Conservation (phyloP, 345 rosid genomes). For the Boechera divaricarpa region DNA sequence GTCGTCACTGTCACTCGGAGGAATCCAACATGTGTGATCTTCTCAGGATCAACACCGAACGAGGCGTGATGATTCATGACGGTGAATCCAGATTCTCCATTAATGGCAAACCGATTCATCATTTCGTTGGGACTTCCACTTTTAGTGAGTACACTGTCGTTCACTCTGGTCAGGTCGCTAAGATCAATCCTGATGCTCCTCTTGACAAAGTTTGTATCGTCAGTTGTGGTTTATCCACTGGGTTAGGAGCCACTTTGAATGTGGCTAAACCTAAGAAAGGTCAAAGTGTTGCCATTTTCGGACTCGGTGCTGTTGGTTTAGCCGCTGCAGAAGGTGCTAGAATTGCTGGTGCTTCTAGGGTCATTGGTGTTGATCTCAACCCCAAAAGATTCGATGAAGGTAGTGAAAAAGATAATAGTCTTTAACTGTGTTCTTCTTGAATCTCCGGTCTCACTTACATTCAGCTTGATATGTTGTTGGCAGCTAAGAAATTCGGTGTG, state of each 20-base stretch:
- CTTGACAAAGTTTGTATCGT: conserved; percentile 83
- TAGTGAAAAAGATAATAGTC: not conserved
- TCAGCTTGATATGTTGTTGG: conserved; percentile 24
- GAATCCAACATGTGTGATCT: conserved; percentile 91
- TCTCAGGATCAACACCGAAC: conserved; percentile 75
- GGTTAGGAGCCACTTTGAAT: conserved; percentile 78
- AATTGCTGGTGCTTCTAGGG: conserved; percentile 64
- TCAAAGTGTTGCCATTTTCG: conserved; percentile 66
- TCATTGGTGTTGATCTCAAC: conserved; percentile 83
- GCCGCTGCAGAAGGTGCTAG: conserved; percentile 93
- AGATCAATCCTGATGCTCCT: conserved; percentile 81
- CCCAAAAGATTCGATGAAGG: conserved; percentile 60
- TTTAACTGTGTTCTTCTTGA: conserved; percentile 8
- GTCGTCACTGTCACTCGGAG: conserved; percentile 74
- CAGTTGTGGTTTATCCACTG: conserved; percentile 80
- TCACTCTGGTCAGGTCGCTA: conserved; percentile 75
- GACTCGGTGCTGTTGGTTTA: conserved; percentile 83
- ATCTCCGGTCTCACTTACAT: conserved; percentile 9
- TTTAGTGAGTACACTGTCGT: conserved; percentile 84
- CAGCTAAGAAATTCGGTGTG: conserved; percentile 73
- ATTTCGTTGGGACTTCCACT: conserved; percentile 80
- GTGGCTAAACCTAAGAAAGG: conserved; percentile 80
- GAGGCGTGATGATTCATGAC: conserved; percentile 71
- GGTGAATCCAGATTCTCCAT: conserved; percentile 74
- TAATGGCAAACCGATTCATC: conserved; percentile 71